Evolutionary conservation across 164 flowering plant genomes (phyloP).

Genomic region (Magnolia sinica): DNA sequence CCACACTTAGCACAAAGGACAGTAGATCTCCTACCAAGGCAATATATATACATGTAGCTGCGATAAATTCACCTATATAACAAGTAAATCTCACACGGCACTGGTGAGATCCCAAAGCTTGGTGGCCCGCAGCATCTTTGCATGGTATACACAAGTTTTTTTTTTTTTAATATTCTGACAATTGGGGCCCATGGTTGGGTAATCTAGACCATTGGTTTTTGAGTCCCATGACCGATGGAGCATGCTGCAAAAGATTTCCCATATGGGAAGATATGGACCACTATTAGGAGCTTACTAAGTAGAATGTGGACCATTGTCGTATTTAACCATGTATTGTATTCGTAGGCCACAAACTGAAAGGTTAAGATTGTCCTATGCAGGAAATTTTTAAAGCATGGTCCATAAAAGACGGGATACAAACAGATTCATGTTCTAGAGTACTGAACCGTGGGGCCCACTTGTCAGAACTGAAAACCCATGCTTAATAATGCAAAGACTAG

Average conservation of each 20-base stretch:
- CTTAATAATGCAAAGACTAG: background rate
- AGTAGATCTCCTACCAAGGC: background rate
- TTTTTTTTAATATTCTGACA: too few relatives aligned
- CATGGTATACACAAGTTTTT: too few relatives aligned
- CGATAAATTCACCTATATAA: background rate
- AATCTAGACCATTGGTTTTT: background rate
- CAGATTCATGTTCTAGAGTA: background rate
- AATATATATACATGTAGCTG: background rate
- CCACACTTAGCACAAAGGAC: background rate
- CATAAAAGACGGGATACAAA: too few relatives aligned
- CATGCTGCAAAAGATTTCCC: too few relatives aligned
- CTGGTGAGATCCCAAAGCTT: background rate
- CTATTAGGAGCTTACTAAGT: too few relatives aligned
- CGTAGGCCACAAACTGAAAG: too few relatives aligned
- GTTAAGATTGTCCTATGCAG: too few relatives aligned
- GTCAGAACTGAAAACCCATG: background rate
- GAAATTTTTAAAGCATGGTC: too few relatives aligned
- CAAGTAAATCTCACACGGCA: background rate
- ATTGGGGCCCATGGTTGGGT: background rate
- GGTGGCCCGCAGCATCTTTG: background rate
- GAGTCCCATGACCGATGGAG: background rate
- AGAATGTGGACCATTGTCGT: too few relatives aligned
- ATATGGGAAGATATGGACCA: too few relatives aligned
- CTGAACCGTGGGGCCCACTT: background rate
- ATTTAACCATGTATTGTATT: too few relatives aligned